Evolutionary conservation across 148 eudicot genomes (phyloP).

Genomic region (Fallopia convolvulus): DNA sequence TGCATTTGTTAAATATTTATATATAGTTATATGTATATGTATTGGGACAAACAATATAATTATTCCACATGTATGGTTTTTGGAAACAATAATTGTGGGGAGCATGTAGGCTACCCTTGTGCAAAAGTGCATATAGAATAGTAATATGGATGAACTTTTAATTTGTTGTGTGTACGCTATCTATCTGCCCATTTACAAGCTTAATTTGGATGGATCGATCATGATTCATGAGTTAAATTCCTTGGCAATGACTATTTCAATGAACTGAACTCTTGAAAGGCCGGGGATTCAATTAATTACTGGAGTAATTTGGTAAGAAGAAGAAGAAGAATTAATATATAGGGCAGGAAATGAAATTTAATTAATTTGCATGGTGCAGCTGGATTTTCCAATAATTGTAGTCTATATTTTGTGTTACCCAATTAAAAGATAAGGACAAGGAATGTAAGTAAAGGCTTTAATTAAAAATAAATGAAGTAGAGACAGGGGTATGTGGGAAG

Average conservation of each 20-base stretch:
- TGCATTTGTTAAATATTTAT: not conserved
- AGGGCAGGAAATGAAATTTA: not conserved
- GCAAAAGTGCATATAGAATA: not conserved
- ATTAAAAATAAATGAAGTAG: not conserved
- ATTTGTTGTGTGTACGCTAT: not conserved
- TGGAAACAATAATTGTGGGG: not conserved
- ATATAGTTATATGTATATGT: not conserved
- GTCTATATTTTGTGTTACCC: not conserved
- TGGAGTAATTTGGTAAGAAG: too few relatives aligned
- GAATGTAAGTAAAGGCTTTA: not conserved
- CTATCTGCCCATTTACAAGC: not conserved
- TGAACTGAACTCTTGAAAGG: too few relatives aligned
- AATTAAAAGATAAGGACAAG: not conserved
- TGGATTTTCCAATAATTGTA: not conserved
- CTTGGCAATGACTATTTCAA: too few relatives aligned
- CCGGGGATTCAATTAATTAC: too few relatives aligned
- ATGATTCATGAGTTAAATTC: too few relatives aligned
- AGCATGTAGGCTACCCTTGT: not conserved
- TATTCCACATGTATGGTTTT: not conserved
- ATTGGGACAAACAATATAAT: slow-evolving; percentile 3
- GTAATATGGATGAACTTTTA: not conserved
- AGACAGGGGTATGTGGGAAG: slow-evolving; percentile 11
- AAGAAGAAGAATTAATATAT: too few relatives aligned
- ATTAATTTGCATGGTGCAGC: not conserved
- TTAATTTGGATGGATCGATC: too few relatives aligned